phyloP scores from a whole-genome alignment of 2,329 filamentous ascomycete species.

The Sphaerulina populicola region DNA sequence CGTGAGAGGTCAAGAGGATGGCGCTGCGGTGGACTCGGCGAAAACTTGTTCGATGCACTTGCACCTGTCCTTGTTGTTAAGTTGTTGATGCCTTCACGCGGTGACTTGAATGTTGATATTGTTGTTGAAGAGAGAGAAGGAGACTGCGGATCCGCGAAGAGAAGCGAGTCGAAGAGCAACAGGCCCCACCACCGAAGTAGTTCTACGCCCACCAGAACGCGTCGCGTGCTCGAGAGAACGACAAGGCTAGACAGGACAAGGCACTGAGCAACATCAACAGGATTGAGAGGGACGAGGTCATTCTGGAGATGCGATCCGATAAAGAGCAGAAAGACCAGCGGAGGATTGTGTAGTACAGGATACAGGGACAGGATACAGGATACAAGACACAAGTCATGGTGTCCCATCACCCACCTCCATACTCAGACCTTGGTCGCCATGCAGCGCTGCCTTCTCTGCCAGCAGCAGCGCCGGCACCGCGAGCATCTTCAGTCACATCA shows the following conservation, averaged over 20 bases:
- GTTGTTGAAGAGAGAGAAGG: neutral
- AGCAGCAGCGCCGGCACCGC: slow-evolving; percentile 3
- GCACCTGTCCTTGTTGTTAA: neutral
- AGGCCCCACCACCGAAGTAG: neutral
- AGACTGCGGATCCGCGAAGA: neutral
- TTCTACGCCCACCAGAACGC: neutral
- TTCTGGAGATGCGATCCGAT: neutral
- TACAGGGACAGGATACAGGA: neutral
- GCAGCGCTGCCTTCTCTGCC: slow-evolving; percentile 2
- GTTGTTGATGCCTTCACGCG: neutral
- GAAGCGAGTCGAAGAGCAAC: neutral
- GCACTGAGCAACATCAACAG: neutral
- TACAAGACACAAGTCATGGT: slow-evolving; percentile 17
- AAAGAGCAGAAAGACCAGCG: neutral
- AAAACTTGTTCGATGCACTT: neutral
- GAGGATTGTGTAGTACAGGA: neutral
- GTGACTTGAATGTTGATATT: neutral
- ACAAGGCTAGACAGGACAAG: neutral
- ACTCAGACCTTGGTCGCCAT: slow-evolving; percentile 18
- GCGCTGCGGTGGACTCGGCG: neutral
- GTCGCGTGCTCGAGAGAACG: neutral
- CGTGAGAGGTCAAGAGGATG: neutral
- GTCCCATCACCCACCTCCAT: slow-evolving; percentile 23
- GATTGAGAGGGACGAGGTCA: neutral
- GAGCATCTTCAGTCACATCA: slow-evolving; percentile 49